These are phyloP conservation scores for Vitis amurensis DNA, from an alignment of 164 flowering plant genomes.

Conservation along the genomic window DNA sequence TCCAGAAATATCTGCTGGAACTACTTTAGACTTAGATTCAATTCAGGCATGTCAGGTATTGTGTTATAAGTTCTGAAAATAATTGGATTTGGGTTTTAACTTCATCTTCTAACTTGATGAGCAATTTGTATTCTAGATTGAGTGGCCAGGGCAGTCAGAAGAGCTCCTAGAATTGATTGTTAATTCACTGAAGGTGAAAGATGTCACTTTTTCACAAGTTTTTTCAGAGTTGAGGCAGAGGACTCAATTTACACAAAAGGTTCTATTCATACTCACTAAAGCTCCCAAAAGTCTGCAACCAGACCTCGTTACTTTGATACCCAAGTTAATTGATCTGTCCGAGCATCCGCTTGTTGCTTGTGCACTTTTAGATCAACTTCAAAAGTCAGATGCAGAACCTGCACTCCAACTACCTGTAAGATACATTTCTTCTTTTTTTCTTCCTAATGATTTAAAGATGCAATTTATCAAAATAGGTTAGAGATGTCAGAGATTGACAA, in stretches of 20 bases:
- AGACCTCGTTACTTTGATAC: slow-evolving; percentile 86
- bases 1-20: slow-evolving; percentile 72
- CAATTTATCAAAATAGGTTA: no score
- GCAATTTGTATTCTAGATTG: slow-evolving; percentile 42
- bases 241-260: slow-evolving; percentile 92
- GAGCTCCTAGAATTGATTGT: slow-evolving; percentile 97
- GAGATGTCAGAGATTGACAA: no score
- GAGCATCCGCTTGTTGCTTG: slow-evolving; percentile 95
- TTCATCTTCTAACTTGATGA: not conserved
- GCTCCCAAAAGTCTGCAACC: slow-evolving; percentile 96
- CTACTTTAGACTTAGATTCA: slow-evolving; percentile 50
- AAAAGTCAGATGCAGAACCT: slow-evolving; percentile 84
- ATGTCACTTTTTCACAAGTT: slow-evolving; percentile 92
- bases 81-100: no score
- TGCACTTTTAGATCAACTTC: slow-evolving; percentile 89
- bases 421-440: not conserved
- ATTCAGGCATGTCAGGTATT: slow-evolving; percentile 69
- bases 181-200: slow-evolving; percentile 87
- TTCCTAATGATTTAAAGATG: not conserved
- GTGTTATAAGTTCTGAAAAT: no score
- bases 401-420: slow-evolving; percentile 74
- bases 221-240: slow-evolving; percentile 89
- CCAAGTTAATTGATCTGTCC: slow-evolving; percentile 90
- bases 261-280: slow-evolving; percentile 88
- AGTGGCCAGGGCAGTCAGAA: slow-evolving; percentile 95